Evolutionary conservation across 352 stramenopile species (phyloP).

Genomic region (Globisporangium spinosum): DNA sequence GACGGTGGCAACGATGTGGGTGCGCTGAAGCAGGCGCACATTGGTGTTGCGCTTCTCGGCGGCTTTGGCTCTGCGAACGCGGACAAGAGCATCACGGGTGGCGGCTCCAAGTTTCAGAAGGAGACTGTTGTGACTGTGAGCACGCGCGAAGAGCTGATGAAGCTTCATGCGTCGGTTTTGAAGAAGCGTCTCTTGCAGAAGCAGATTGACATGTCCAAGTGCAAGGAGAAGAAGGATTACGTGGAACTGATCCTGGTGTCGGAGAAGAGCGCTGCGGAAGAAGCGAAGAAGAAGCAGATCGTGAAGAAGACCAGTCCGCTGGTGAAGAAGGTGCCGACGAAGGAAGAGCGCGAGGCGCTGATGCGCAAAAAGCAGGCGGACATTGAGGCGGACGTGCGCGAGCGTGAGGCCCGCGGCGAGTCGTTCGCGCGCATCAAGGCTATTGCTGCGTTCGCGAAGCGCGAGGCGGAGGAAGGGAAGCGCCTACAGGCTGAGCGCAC

Average conservation of each 20-base stretch:
- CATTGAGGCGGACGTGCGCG: constrained; percentile 76
- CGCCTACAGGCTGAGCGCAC: constrained; percentile 66
- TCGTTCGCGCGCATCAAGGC: constrained; percentile 87
- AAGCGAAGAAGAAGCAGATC: constrained; percentile 55
- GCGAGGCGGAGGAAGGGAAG: constrained; percentile 67
- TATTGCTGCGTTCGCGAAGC: constrained; percentile 82
- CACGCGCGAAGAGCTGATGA: constrained; percentile 75
- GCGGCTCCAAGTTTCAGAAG: constrained; percentile 72
- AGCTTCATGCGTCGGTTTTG: constrained; percentile 80
- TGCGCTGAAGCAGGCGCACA: constrained; percentile 91
- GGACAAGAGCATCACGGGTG: constrained; percentile 82
- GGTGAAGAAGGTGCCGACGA: constrained; percentile 49
- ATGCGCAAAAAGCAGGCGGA: constrained; percentile 80
- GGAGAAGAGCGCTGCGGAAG: constrained; percentile 55
- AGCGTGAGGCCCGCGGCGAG: constrained; percentile 72
- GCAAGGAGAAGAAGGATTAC: constrained; percentile 81
- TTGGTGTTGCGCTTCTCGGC: constrained; percentile 78
- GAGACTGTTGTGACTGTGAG: constrained; percentile 36
- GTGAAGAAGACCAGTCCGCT: constrained; percentile 52
- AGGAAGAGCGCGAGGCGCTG: constrained; percentile 83
- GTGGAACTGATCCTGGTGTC: constrained; percentile 69
- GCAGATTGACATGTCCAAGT: constrained; percentile 56
- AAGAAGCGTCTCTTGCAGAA: constrained; percentile 78
- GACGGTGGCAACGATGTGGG: constrained; percentile 98
- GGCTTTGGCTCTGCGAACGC: constrained; percentile 84